Base-by-base conservation (phyloP, 176 grass and related monocot genomes). In the Oryza glumipatula region DNA sequence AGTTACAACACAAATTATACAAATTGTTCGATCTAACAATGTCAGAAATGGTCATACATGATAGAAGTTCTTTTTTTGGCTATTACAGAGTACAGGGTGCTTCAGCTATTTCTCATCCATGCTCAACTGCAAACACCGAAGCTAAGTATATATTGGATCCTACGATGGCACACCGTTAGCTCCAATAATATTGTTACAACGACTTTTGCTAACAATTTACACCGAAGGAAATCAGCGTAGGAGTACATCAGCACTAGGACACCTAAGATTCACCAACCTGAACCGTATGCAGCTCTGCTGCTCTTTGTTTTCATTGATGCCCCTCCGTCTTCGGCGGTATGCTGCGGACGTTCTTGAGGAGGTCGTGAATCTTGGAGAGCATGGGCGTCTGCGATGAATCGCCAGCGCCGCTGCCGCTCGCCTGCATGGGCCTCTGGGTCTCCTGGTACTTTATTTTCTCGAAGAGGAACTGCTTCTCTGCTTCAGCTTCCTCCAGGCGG, bases 371-470 rank as follows among this genome's bases (percentile, higher is more conserved):
- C 41, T 95, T 95, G 74, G 88, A 93, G 47, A 98, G 88, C 93
- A 98, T 94, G 85, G 91, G 44, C n/a, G 84, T 86, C 80, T 87
- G 95, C 0, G 95, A 56, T 5, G 89, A 77, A 4, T 98, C 89
- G 0, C 79, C 43, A 7, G 38, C 46, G 0, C 54, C 78, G 32
- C 85, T 76, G 81, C 85, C 75, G 19, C 80, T 74, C 4, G 35
- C 86, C 19, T 72, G 78, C 4, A 32, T 47, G 9, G 86, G 83
- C 77, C 70, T 84, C 14, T 89, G 92, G 51, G 85, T 87, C 10
- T 99, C 97, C 84, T 99, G 97, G 38, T 92, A 94, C 84, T 94
- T 99, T 65, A 99, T 99, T 66, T 99, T 96, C 88, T 99, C 92
- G 0, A 92, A 94, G 5, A 99, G 83, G 72, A 92, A 94, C 77